Percentiles rank a stretch among this genome's conserved stretches.
Evolutionary conservation across 768 basidiomycete genomes (phyloP).

Genomic region (Wakefieldia striispora): DNA sequence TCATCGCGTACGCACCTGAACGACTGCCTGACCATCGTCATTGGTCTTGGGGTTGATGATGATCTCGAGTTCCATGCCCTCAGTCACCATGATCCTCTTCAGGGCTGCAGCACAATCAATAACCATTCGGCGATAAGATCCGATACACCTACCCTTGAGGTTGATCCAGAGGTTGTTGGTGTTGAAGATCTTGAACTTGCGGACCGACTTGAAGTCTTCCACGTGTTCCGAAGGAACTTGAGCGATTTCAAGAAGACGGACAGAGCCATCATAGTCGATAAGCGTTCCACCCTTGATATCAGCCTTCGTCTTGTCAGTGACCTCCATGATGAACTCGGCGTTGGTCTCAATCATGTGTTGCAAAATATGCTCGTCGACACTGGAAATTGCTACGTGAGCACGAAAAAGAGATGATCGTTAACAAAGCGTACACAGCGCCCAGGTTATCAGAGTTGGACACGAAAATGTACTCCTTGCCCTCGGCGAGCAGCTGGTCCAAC

Average conservation of each 20-base stretch:
- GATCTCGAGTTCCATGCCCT: slow-evolving; percentile 72
- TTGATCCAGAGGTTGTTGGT: slow-evolving; percentile 66
- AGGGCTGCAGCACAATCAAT: slow-evolving; percentile 43
- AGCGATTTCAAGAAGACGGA: slow-evolving; percentile 73
- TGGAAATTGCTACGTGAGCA: slow-evolving; percentile 16
- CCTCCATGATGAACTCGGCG: slow-evolving; percentile 72
- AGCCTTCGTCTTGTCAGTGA: slow-evolving; percentile 82
- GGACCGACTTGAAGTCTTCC: slow-evolving; percentile 71
- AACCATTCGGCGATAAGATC: not conserved
- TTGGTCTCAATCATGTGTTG: slow-evolving; percentile 63
- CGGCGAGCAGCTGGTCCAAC: slow-evolving; percentile 65
- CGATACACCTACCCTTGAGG: slow-evolving; percentile 37
- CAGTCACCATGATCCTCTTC: slow-evolving; percentile 71
- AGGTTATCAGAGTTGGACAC: slow-evolving; percentile 78
- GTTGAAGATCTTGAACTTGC: slow-evolving; percentile 83
- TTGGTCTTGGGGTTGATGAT: slow-evolving; percentile 73
- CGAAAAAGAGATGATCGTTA: not conserved
- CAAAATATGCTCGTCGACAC: slow-evolving; percentile 67
- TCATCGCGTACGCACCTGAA: slow-evolving; percentile 45
- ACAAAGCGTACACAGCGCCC: slow-evolving; percentile 53
- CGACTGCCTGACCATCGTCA: slow-evolving; percentile 66
- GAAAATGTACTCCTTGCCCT: slow-evolving; percentile 77
- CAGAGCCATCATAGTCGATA: slow-evolving; percentile 64
- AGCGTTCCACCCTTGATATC: slow-evolving; percentile 74
- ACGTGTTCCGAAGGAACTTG: slow-evolving; percentile 72